Evolutionary conservation across 192 early-diverging fungal species (phyloP), one percentile per base, ranked within the genome.

Genomic region (Funneliformis mosseae): DNA sequence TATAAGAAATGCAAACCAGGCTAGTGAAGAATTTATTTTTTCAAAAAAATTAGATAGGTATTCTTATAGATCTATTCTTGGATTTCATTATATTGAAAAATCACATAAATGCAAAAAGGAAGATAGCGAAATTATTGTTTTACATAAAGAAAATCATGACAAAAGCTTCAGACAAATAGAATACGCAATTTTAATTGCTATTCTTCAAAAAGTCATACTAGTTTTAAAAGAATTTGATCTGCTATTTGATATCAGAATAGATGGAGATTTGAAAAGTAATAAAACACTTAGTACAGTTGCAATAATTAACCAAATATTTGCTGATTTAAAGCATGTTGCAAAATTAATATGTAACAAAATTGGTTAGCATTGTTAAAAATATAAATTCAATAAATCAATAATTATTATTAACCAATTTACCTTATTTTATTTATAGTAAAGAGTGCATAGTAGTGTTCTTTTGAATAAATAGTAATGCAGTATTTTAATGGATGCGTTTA

Each of bases 401-500:
- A n/a, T 45, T 21, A 72, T 45, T 18, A n/a, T 72, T 25, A 33
- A 5, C 9, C 9, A 69, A 69, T 28, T 28, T 69, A 41, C 16
- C n/a, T 69, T 41, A 1, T 16, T 45, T 72, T 72, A 8, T 4
- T 45, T 46, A 72, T 12, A 42, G 11, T 12, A 67, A 67, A 67
- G 25, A 67, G 28, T 28, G 3, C 11, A 23, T 4, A 12, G 25
- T 67, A 6, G 23, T 4, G 28, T 27, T 21, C 18, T 67, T 72
- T 45, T 72, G 69, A 72, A 72, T 7, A 72, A 8, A 5, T 14
- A 33, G 38, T 67, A 38, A 67, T 67, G 64, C n/a, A 9, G 14
- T 72, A 45, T 41, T 72, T 45, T 25, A 72, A 72, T 46, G 39
- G 23, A 72, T 72, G 69, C 46, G 45, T 43, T 12, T 72, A 45